These are phyloP conservation scores for Daldinia eschscholtzii DNA, from an alignment of 2,329 filamentous ascomycete species.

Conservation along the genomic window DNA sequence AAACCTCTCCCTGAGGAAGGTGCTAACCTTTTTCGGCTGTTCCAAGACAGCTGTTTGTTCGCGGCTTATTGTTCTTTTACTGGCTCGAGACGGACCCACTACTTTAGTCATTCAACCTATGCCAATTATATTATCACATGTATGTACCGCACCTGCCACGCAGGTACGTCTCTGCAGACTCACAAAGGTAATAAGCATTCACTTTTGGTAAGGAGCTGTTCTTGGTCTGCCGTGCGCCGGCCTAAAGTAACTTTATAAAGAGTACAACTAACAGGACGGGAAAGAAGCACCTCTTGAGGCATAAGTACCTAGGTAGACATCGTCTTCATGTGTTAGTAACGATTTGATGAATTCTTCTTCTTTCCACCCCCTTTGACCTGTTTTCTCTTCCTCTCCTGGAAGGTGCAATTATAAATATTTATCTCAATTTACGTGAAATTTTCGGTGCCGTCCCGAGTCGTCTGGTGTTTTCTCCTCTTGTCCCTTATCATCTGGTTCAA, in stretches of 20 bases:
- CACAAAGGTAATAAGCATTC: background rate
- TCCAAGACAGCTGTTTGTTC: slow-evolving; percentile 29
- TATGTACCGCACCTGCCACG: background rate
- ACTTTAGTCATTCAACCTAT: background rate
- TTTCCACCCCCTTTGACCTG: no score
- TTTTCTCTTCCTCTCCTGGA: no score
- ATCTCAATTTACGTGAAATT: no score
- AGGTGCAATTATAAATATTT: no score
- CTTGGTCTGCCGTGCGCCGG: background rate
- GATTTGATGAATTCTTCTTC: no score
- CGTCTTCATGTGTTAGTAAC: no score
- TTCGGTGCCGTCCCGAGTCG: no score
- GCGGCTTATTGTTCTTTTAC: slow-evolving; percentile 23
- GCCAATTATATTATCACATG: slow-evolving; percentile 9
- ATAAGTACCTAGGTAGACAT: no score
- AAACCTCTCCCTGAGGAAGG: background rate
- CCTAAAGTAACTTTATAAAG: background rate
- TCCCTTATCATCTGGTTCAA: no score
- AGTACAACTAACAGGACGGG: background rate
- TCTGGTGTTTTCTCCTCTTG: no score
- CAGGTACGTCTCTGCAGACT: background rate
- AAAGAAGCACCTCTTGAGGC: background rate
- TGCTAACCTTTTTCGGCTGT: slow-evolving; percentile 22
- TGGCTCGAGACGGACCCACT: background rate
- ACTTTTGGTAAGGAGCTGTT: background rate